phyloP scores from a whole-genome alignment of 2,329 filamentous ascomycete species.

The Pseudogymnoascus sp. region DNA sequence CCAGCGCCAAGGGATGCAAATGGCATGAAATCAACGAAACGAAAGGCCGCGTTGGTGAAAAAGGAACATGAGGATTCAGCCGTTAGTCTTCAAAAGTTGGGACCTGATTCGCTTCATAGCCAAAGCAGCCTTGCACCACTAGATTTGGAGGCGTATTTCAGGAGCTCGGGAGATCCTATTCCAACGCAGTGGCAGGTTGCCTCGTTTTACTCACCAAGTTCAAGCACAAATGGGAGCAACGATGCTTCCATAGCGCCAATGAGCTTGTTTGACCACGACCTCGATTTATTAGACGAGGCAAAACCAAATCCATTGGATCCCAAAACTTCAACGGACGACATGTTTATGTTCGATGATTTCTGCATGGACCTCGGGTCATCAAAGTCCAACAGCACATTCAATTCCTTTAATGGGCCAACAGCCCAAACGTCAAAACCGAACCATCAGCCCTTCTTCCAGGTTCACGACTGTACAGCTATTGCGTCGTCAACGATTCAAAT shows the following conservation, averaged over 20 bases:
- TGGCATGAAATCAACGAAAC: not conserved
- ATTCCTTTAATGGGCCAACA: not conserved
- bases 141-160: not conserved
- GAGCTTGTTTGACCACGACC: not conserved
- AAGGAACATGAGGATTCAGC: not conserved
- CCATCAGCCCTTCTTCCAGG: not conserved
- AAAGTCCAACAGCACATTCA: not conserved
- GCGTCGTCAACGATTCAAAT: conserved; percentile 1
- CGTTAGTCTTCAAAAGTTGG: not conserved
- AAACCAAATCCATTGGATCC: not conserved
- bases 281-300: not conserved
- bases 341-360: not conserved
- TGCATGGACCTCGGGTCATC: not conserved
- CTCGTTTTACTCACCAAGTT: not conserved
- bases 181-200: not conserved
- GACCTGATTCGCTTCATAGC: not conserved
- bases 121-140: not conserved
- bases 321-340: not conserved
- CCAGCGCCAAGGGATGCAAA: not conserved
- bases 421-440: not conserved
- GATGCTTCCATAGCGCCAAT: not conserved
- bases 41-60: not conserved
- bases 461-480: not conserved
- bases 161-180: not conserved
- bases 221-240: not conserved